A percentile compares a stretch with the other conserved stretches of the same genome.
Conservation (phyloP, 2,329 filamentous ascomycete species). For the Knoxdaviesia capensis region DNA sequence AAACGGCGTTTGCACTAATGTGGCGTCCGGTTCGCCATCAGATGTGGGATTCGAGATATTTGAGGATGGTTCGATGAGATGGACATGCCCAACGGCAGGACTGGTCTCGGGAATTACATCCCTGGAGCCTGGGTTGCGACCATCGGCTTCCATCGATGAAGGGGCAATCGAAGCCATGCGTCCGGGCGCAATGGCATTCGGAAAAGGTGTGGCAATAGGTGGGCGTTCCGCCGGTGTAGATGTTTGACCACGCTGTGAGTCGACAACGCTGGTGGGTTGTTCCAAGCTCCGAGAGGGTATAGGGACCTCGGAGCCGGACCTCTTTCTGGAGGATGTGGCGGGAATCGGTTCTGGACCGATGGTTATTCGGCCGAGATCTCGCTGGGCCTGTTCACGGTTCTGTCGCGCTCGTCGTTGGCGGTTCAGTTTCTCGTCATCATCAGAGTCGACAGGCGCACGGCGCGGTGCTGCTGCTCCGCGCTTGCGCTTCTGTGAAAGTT, state of each 20-base stretch:
- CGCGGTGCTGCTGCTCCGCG: background rate
- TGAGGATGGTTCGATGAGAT: too few species aligned
- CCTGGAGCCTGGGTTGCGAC: too few species aligned
- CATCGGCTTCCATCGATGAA: too few species aligned
- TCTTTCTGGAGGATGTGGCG: background rate
- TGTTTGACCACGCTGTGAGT: background rate
- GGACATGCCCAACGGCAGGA: too few species aligned
- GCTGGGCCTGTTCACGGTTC: background rate
- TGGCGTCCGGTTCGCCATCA: too few species aligned
- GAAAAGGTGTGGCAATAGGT: too few species aligned
- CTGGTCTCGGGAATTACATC: too few species aligned
- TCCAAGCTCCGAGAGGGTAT: background rate
- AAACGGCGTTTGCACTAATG: too few species aligned
- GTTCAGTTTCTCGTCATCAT: background rate
- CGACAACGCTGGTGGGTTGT: background rate
- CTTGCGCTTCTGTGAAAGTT: conserved; percentile 23
- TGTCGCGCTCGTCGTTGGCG: background rate
- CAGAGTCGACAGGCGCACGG: background rate
- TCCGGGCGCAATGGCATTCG: too few species aligned
- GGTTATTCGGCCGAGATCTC: conserved; percentile 1
- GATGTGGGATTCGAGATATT: too few species aligned
- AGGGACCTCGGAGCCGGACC: background rate
- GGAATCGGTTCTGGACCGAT: background rate
- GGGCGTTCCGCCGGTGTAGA: too few species aligned
- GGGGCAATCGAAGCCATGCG: too few species aligned